Percentiles rank a stretch among this genome's conserved stretches.
Conservation (phyloP, 148 eudicot species). For the Chenopodium quinoa region DNA sequence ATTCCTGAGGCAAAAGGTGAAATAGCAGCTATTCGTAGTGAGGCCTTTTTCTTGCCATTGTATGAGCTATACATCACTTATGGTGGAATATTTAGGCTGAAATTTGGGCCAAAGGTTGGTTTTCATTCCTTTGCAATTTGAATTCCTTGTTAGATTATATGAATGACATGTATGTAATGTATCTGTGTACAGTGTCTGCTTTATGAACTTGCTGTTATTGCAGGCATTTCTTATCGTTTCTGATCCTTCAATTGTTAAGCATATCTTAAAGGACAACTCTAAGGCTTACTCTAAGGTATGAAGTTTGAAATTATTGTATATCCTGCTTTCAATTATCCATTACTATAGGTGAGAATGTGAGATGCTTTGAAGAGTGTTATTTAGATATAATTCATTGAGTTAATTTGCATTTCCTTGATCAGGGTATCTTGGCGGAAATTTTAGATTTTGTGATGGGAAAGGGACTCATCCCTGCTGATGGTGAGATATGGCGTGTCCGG, state of each 20-base stretch:
- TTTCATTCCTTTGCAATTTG: slow-evolving; percentile 3
- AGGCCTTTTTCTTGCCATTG: slow-evolving; percentile 87
- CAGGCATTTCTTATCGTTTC: slow-evolving; percentile 97
- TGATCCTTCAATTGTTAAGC: slow-evolving; percentile 87
- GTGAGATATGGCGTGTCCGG: slow-evolving; percentile 92
- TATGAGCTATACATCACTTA: slow-evolving; percentile 93
- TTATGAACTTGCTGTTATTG: slow-evolving; percentile 25
- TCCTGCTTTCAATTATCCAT: background rate
- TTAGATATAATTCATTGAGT: background rate
- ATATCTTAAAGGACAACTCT: slow-evolving; percentile 80
- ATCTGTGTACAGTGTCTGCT: background rate
- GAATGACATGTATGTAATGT: background rate
- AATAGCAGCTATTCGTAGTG: slow-evolving; percentile 63
- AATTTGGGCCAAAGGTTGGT: slow-evolving; percentile 94
- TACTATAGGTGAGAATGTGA: background rate
- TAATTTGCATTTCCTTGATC: slow-evolving; percentile 12
- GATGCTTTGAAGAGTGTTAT: slow-evolving; percentile 1
- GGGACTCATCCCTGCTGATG: slow-evolving; percentile 98
- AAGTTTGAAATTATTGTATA: slow-evolving; percentile 6
- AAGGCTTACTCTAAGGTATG: slow-evolving; percentile 91
- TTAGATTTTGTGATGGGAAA: slow-evolving; percentile 97
- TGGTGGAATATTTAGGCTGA: slow-evolving; percentile 91
- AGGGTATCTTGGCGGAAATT: slow-evolving; percentile 95
- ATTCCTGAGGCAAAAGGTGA: slow-evolving; percentile 89
- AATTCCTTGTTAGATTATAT: background rate